Evolutionary conservation across 2,329 filamentous ascomycete species (phyloP), one percentile per base, ranked within the genome.

Genomic region (Sporothrix inflata): DNA sequence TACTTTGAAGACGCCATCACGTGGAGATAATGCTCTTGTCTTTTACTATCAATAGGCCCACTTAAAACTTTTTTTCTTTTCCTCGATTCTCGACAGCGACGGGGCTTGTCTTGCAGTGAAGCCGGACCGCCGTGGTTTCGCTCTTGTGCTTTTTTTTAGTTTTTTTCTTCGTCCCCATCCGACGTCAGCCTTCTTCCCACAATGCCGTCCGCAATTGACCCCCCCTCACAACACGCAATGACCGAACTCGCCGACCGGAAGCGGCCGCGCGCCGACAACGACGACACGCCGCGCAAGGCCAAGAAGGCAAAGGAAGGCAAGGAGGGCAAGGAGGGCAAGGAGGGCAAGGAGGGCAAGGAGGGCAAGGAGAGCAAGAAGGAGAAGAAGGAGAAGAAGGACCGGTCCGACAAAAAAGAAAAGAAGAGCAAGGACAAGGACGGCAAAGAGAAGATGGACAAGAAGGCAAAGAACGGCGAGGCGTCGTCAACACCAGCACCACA

Each of bases 271-370:
- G 60, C 61, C 14, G 72, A 70, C 47, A 45, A 71, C 47, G 61
- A 74, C 38, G 65, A 71, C 55, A 51, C 72, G n/a, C 45, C 38
- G 51, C 49, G 73, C 42, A 72, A 73, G 42, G 40, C 67, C 14
- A 76, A 74, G 45, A 75, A 75, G 63, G 55, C 71, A 12, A 75
- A 75, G 55, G 60, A 63, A 19, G 34, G 14, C 14, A 72, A 65
- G 14, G 57, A 49, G 45, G 30, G 63, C n/a, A 61, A 21, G n/a
- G 53, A 71, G n/a, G 47, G 57, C 4, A 70, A 69, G 9, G 40
- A 51, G 5, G 69, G 53, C 4, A 70, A 24, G 14, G 71, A 71
- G 34, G 42, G 60, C 3, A 47, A 55, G 66, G 69, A 69, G n/a
- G 61, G 61, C n/a, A 70, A 66, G 5, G 71, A 51, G n/a, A n/a